These are phyloP conservation scores for Jatropha multifida DNA, from an alignment of 441 rosid species.

Conservation along the genomic window DNA sequence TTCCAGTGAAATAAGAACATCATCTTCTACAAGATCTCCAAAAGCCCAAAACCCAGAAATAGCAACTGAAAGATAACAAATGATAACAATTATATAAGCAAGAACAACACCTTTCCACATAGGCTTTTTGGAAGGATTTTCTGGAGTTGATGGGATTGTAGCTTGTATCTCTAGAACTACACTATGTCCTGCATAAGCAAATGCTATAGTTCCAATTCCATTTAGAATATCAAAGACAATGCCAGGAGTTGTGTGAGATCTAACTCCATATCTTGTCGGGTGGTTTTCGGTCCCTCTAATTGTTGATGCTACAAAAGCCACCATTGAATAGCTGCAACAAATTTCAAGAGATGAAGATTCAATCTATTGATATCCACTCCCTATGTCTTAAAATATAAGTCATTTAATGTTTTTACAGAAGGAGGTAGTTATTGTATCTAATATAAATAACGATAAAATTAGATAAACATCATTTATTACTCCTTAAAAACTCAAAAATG, in stretches of 20 bases:
- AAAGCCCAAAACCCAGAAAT: slow-evolving; percentile 54
- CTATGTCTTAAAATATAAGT: no score
- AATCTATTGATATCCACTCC: background rate
- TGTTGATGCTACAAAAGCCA: slow-evolving; percentile 2
- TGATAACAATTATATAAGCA: slow-evolving; percentile 60
- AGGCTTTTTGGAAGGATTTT: slow-evolving; percentile 64
- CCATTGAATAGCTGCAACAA: slow-evolving; percentile 12
- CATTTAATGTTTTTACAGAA: no score
- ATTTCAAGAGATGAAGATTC: no score
- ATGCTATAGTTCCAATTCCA: slow-evolving; percentile 59
- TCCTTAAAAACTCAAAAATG: no score
- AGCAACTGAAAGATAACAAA: slow-evolving; percentile 77
- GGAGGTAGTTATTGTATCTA: no score
- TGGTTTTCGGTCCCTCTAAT: background rate
- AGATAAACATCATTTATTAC: no score
- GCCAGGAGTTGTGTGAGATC: slow-evolving; percentile 8
- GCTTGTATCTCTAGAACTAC: slow-evolving; percentile 85
- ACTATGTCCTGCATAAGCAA: slow-evolving; percentile 75
- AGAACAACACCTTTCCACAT: slow-evolving; percentile 80
- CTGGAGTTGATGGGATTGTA: slow-evolving; percentile 73
- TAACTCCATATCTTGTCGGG: slow-evolving; percentile 10
- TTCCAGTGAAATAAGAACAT: slow-evolving; percentile 53
- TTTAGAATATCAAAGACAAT: slow-evolving; percentile 43
- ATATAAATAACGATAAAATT: no score
- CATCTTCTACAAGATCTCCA: slow-evolving; percentile 63